A percentile compares a stretch with the other conserved stretches of the same genome.
These are phyloP conservation scores for Halenospora varia DNA, from an alignment of 495 filamentous ascomycete genomes.

Conservation along the genomic window DNA sequence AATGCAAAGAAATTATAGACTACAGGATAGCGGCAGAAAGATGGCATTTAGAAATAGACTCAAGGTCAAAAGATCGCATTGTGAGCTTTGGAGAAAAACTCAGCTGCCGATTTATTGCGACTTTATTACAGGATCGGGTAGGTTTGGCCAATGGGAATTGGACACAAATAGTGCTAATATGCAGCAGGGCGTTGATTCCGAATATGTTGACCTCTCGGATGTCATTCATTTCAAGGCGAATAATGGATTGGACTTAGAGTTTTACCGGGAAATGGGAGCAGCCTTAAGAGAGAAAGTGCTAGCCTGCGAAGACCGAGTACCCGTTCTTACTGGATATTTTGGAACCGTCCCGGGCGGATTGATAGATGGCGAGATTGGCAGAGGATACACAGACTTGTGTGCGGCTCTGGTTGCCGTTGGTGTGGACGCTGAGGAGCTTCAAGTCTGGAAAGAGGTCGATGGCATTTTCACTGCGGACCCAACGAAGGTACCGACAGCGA, in stretches of 20 bases:
- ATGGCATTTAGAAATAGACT: slow-evolving; percentile 68
- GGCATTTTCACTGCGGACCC: slow-evolving; percentile 90
- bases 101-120: slow-evolving; percentile 82
- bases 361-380: slow-evolving; percentile 70
- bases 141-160: slow-evolving; percentile 6
- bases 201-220: slow-evolving; percentile 83
- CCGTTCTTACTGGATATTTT: slow-evolving; percentile 83
- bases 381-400: slow-evolving; percentile 88
- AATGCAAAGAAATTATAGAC: slow-evolving; percentile 61
- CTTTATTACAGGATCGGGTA: slow-evolving; percentile 65
- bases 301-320: slow-evolving; percentile 65
- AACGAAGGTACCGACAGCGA: slow-evolving; percentile 79
- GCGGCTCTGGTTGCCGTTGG: slow-evolving; percentile 80
- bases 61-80: slow-evolving; percentile 80
- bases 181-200: slow-evolving; percentile 63
- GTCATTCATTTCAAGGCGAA: slow-evolving; percentile 58
- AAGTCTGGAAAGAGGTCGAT: slow-evolving; percentile 93
- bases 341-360: slow-evolving; percentile 79
- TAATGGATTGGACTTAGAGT: slow-evolving; percentile 66
- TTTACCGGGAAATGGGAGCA: slow-evolving; percentile 69
- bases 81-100: slow-evolving; percentile 93
- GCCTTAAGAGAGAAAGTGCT: slow-evolving; percentile 62
- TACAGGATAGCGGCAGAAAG: slow-evolving; percentile 51
- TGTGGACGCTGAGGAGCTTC: slow-evolving; percentile 70
- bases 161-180: slow-evolving; percentile 14